Base-by-base conservation (phyloP, 306 rosid species). In the Styphnolobium japonicum region DNA sequence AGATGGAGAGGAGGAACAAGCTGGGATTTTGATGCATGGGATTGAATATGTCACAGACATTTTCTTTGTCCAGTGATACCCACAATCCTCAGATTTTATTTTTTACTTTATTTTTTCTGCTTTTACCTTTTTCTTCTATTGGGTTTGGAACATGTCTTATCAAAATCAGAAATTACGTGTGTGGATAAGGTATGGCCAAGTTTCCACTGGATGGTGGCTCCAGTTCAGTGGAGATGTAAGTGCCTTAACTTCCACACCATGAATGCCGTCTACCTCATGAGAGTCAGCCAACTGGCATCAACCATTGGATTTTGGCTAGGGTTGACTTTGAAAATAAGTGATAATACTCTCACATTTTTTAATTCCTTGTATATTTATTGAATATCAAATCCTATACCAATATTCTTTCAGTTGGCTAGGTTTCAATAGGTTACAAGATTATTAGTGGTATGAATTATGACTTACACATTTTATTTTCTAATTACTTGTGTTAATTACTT, bases 1-100 rank as follows among this genome's bases (percentile, higher is more conserved):
- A 22, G 92, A 75, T 1, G 89, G 46, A 8, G 89, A 76, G 3
- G 93, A 65, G 10, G 94, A 84, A 45, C 88, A 86, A 67, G 83
- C 29, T 42, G 98, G 86, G 88, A 91, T 80, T 78, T 91, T 92
- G 88, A 91, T 78, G 67, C 86, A 84, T 55, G 94, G 92, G 65
- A 92, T 80, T 46, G 97, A 87, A 81, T 89, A 82, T 63, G 98
- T 86, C 76, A 90, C 88, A 71, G 95, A 88, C 98, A 93, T 93
- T 86, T 82, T 85, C 49, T 31, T 42, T 71, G 33, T 52, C 46
- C 42, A 7, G 9, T 11, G 75, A 42, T 57, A 58, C 45, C 27
- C 21, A 19, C 31, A 48, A 18, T 3, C 19, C 74, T 48, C 6
- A 12, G 31, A 55, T 27, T 77, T 67, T 58, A 0, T 55, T 34